Evolutionary conservation across 495 filamentous ascomycete genomes (phyloP).

Genomic region (Aspergillus saccharolyticus): DNA sequence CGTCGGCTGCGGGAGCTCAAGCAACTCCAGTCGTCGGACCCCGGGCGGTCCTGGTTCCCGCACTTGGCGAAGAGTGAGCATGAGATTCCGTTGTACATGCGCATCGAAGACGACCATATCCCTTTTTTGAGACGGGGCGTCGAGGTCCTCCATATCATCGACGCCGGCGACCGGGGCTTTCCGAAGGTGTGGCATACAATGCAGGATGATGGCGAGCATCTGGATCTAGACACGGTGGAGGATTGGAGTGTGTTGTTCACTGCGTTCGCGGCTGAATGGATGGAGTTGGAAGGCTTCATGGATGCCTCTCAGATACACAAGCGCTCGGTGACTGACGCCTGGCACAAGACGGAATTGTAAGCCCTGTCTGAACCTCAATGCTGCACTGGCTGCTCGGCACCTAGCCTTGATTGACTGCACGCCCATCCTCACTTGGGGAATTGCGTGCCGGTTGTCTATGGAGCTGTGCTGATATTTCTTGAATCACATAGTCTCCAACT

Average conservation of each 20-base stretch:
- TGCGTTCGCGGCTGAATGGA: conserved; percentile 87
- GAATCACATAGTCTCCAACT: conserved; percentile 14
- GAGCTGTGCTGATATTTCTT: conserved; percentile 8
- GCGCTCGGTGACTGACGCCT: conserved; percentile 4
- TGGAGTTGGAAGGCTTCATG: conserved; percentile 78
- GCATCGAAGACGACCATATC: conserved; percentile 80
- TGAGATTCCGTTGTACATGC: conserved; percentile 38
- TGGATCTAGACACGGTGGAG: conserved; percentile 76
- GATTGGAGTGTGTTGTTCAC: conserved; percentile 83
- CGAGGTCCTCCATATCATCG: conserved; percentile 82
- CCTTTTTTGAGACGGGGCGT: conserved; percentile 85
- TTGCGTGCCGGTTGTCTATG: background rate
- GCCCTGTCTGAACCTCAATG: conserved; percentile 21
- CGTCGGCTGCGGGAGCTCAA: conserved; percentile 56
- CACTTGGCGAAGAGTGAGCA: conserved; percentile 50
- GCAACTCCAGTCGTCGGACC: conserved; percentile 45
- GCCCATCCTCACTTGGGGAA: conserved; percentile 1
- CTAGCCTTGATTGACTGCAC: background rate
- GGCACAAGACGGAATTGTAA: conserved; percentile 42
- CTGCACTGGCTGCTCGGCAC: conserved; percentile 7
- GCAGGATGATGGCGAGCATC: conserved; percentile 77
- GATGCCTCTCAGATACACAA: conserved; percentile 15
- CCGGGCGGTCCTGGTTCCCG: conserved; percentile 39
- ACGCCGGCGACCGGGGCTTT: conserved; percentile 56
- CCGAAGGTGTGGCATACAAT: conserved; percentile 83